Percentiles rank a stretch among this genome's conserved stretches.
These are phyloP conservation scores for Fomitopsis schrenkii DNA, from an alignment of 1,284 basidiomycete genomes.

Conservation along the genomic window DNA sequence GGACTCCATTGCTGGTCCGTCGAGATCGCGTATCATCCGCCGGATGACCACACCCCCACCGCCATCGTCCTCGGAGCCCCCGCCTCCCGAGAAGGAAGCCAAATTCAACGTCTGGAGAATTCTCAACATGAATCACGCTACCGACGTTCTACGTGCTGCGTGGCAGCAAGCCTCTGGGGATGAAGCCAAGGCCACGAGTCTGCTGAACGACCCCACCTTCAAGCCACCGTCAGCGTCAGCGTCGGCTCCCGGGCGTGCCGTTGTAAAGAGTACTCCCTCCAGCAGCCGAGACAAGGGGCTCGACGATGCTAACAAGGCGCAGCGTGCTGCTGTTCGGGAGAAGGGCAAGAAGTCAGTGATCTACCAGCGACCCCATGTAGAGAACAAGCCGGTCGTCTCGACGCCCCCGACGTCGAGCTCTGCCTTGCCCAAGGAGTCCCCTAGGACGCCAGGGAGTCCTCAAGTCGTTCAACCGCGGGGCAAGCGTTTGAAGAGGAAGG, in stretches of 20 bases:
- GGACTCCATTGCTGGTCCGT: constrained; percentile 39
- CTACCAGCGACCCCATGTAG: constrained; percentile 56
- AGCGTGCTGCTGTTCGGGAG: constrained; percentile 57
- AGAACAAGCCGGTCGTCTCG: constrained; percentile 22
- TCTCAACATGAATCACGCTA: constrained; percentile 40
- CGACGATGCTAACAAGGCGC: constrained; percentile 63
- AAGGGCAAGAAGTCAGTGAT: constrained; percentile 76
- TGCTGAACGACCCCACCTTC: constrained; percentile 59
- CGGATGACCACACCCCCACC: constrained; percentile 31
- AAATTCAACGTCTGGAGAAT: constrained; percentile 58
- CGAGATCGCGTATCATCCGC: constrained; percentile 51
- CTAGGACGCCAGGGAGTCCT: constrained; percentile 40
- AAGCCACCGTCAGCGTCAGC: constrained; percentile 27
- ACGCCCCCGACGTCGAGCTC: constrained; percentile 15
- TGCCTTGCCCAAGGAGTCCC: constrained; percentile 27
- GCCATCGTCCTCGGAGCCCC: constrained; percentile 12
- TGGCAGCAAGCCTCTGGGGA: constrained; percentile 61
- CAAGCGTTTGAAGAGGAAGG: constrained; percentile 52
- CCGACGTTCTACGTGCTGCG: constrained; percentile 49
- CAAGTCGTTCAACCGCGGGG: constrained; percentile 35
- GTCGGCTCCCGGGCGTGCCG: constrained; percentile 20
- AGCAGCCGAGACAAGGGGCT: constrained; percentile 63
- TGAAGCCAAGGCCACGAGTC: constrained; percentile 49
- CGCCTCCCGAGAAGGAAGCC: constrained; percentile 14
- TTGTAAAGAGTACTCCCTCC: constrained; percentile 28